Base-by-base conservation (phyloP, 306 rosid species). In the Coriaria nepalensis region DNA sequence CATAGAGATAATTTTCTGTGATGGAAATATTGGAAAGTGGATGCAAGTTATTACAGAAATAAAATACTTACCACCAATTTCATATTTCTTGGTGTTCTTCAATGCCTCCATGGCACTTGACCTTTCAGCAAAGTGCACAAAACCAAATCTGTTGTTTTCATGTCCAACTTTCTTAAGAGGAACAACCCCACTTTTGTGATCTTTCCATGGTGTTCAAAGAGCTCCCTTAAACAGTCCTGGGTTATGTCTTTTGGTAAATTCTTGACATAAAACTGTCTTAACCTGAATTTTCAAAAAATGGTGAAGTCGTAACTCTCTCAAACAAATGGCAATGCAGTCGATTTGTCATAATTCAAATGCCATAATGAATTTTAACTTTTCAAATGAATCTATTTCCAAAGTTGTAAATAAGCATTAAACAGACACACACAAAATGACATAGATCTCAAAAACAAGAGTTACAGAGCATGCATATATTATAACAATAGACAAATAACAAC, bases 51-150 rank as follows among this genome's bases (percentile, higher is more conserved):
- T 14, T 39, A 40, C 58, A 32, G 39, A 7, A 59, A 6, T 13
- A 60, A 45, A 33, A 7, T 36, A 42, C 68, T 13, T 35, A 84
- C 95, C 97, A 35, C 73, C 93, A 61, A 90, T 68, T 65, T 84
- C 92, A 68, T 90, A 90, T 77, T 59, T 84, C 73, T 84, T 92
- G 7, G 93, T 79, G 68, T 74, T 90, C 72, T 90, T 73, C 35
- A 90, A 73, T 35, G 97, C 95, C 75, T 81, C 81, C 97, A 90
- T 78, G 46, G 95, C 95, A 75, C 72, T 70, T 46, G 95, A 76
- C 62, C 95, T 81, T 65, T 90, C 97, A 37, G 78, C 64, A 73
- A 90, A 90, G 79, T 90, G 97, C 45, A 90, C 87, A 75, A 90
- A 90, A 41, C 93, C 95, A 39, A 90, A 84, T 72, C 97, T 76